These are phyloP conservation scores for Salvia splendens DNA, from an alignment of 257 asterid genomes.

Conservation along the genomic window DNA sequence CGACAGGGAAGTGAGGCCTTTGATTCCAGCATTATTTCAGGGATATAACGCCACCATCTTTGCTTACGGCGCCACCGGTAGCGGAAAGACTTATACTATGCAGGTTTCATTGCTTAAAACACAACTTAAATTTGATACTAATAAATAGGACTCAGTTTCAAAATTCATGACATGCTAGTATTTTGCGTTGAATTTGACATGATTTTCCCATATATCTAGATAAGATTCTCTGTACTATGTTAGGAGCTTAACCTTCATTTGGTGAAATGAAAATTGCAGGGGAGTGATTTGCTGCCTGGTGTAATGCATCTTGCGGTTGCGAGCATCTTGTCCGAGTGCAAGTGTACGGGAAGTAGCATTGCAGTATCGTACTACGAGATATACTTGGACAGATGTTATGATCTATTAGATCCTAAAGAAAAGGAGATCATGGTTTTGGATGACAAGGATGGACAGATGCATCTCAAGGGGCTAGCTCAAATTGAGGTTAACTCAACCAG, in stretches of 20 bases:
- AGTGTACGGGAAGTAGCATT: conserved; percentile 41
- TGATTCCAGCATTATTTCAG: conserved; percentile 70
- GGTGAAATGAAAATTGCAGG: conserved; percentile 50
- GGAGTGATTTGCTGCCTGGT: conserved; percentile 75
- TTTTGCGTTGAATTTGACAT: background rate
- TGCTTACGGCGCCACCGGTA: conserved; percentile 97
- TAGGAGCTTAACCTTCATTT: conserved; percentile 9
- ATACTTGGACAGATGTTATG: conserved; percentile 82
- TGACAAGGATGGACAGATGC: conserved; percentile 69
- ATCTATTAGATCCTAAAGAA: conserved; percentile 67
- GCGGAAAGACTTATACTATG: conserved; percentile 93
- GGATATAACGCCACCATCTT: conserved; percentile 80
- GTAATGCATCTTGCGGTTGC: conserved; percentile 71
- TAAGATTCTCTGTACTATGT: conserved; percentile 8
- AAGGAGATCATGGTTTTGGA: conserved; percentile 69
- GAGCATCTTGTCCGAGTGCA: conserved; percentile 51
- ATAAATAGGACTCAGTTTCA: too few species aligned
- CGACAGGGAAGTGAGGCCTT: conserved; percentile 69
- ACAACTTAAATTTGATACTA: too few species aligned
- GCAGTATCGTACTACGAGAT: conserved; percentile 80
- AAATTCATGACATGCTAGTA: background rate
- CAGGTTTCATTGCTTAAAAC: conserved; percentile 57
- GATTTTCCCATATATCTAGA: background rate
- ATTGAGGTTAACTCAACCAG: conserved; percentile 49
- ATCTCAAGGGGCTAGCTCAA: conserved; percentile 80